Evolutionary conservation across 2,329 filamentous ascomycete species (phyloP), one percentile per base, ranked within the genome.

Genomic region (Xylaria digitata): DNA sequence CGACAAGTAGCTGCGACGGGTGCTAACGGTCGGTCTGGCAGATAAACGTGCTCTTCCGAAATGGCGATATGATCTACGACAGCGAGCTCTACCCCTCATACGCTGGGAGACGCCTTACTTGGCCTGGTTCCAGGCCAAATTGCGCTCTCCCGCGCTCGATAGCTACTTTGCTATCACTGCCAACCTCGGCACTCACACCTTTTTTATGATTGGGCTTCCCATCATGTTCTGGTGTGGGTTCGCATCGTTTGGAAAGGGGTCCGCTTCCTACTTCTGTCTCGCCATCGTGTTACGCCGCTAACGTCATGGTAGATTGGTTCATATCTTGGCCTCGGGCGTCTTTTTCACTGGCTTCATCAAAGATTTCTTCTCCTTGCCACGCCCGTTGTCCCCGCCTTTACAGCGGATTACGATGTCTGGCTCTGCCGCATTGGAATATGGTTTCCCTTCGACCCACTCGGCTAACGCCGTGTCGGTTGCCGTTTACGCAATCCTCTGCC

Each of bases 351-450:
- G 96, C 65, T 97, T 97, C 79, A 81, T 97, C 74, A 99, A 99
- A 78, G 96, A 99, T 79, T 86, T 97, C 80, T 88, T 95, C 75
- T 98, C 96, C 75, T 87, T 99, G 19, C 96, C 96, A 15, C 89
- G 96, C 32, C 96, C 96, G 1, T 83, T 98, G 23, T 97, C 94
- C 3, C 96, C 96, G 21, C 96, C 96, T 1, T 85, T 99, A 17
- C 90, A 96, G 66, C 89, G 96, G 60, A 98, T 99, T 78, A 97
- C 94, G 72, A 97, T 97, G 94, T 98, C 95, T 57, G 94, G 94
- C 3, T 97, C 93, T 5, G 94, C 93, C 3, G 94, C 95, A 9
- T 86, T 99, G 61, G 96, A 99, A 77, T 99, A 99, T 77, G 96
- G 96, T 21, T 98, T 98, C 74, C 96, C 96, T 0, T 97, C 94